Percentiles rank a stretch among this genome's conserved stretches.
Evolutionary conservation across 345 rosid genomes (phyloP).

Genomic region (Camelina sativa): DNA sequence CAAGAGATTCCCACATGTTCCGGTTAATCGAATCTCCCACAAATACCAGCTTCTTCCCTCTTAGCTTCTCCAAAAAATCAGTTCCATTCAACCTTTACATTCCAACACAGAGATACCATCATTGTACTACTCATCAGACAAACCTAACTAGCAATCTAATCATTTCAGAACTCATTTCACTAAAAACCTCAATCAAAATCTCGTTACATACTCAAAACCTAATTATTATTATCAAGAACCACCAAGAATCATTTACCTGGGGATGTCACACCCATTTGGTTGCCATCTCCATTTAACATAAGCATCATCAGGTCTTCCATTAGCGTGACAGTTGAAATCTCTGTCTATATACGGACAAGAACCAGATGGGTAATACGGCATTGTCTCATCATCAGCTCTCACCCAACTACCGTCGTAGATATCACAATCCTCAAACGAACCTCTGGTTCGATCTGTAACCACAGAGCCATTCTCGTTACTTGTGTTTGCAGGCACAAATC

Average conservation of each 20-base stretch:
- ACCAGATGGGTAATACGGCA: constrained; percentile 73
- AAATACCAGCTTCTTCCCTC: constrained; percentile 83
- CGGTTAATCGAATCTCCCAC: constrained; percentile 88
- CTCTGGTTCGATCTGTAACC: constrained; percentile 27
- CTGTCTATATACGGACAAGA: constrained; percentile 83
- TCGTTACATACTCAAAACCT: constrained; percentile 13
- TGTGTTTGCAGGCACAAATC: constrained; percentile 26
- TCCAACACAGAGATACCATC: constrained; percentile 17
- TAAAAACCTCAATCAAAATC: not conserved
- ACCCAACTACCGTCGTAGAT: constrained; percentile 83
- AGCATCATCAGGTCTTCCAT: constrained; percentile 76
- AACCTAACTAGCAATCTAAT: not conserved
- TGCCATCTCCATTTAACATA: constrained; percentile 86
- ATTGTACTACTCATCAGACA: constrained; percentile 10
- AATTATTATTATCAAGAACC: not conserved
- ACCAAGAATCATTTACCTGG: constrained; percentile 53
- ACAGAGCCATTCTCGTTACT: constrained; percentile 20
- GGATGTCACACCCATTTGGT: constrained; percentile 72
- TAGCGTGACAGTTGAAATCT: constrained; percentile 72
- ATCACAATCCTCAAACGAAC: constrained; percentile 56
- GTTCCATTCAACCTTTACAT: constrained; percentile 70
- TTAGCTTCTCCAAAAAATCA: constrained; percentile 74
- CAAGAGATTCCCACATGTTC: constrained; percentile 97
- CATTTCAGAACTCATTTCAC: not conserved
- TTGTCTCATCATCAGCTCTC: constrained; percentile 57